Evolutionary conservation across 306 rosid genomes (phyloP).

Genomic region (Pyrus communis): DNA sequence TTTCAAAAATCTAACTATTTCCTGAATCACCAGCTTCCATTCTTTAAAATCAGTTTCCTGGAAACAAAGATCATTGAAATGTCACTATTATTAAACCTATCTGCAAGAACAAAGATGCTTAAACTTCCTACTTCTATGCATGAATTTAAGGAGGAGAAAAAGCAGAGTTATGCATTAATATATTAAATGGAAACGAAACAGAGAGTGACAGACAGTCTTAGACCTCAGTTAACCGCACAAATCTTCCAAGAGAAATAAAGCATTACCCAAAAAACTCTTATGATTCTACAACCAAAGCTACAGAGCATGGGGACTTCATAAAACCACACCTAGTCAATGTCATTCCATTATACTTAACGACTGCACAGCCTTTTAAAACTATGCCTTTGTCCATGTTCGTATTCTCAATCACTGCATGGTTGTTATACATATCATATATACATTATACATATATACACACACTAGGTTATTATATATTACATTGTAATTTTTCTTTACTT

Average conservation of each 20-base stretch:
- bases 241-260: neutral
- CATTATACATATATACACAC: neutral
- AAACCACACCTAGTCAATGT: neutral
- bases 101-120: constrained; percentile 16
- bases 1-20: constrained; percentile 74
- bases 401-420: neutral
- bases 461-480: neutral
- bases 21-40: constrained; percentile 93
- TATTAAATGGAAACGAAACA: neutral
- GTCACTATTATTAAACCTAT: constrained; percentile 21
- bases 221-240: neutral
- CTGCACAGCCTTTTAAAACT: neutral
- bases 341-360: neutral
- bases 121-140: constrained; percentile 5
- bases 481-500: neutral
- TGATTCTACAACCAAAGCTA: neutral
- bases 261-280: neutral
- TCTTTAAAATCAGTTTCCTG: constrained; percentile 89
- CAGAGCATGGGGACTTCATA: neutral
- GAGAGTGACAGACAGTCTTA: neutral
- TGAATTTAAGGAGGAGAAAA: neutral
- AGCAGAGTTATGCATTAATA: neutral
- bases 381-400: no score
- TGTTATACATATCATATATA: neutral
- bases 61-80: constrained; percentile 25